Conservation (phyloP, 2,329 filamentous ascomycete species). For the Xylariaceae sp. region DNA sequence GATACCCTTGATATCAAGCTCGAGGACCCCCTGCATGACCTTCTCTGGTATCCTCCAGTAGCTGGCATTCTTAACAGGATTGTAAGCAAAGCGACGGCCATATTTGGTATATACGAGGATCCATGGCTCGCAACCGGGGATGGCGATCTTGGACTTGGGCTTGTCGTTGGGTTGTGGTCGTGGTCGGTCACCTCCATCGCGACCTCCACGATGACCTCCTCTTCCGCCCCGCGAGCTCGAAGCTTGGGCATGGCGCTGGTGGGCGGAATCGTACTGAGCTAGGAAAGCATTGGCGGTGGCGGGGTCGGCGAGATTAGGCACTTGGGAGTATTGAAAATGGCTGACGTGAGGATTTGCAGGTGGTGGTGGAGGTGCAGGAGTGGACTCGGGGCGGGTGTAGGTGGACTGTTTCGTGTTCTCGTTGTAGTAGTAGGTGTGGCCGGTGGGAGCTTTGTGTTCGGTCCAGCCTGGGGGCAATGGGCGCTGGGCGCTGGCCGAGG, state of each 20-base stretch:
- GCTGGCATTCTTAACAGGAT: conserved; percentile 78
- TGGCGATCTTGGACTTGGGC: conserved; percentile 72
- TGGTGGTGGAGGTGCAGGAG: conserved; percentile 9
- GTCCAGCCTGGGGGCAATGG: conserved; percentile 80
- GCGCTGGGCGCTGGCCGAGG: conserved; percentile 44
- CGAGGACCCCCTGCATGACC: conserved; percentile 71
- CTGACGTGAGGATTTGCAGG: conserved; percentile 32
- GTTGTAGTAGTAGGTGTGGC: conserved; percentile 88
- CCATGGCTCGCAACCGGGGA: conserved; percentile 84
- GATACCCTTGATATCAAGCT: conserved; percentile 69
- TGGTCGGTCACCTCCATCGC: conserved; percentile 55
- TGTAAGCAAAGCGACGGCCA: conserved; percentile 85
- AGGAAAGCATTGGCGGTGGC: conserved; percentile 58
- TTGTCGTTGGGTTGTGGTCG: conserved; percentile 70
- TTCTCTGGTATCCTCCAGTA: conserved; percentile 93
- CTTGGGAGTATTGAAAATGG: conserved; percentile 40
- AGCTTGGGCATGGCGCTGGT: conserved; percentile 34
- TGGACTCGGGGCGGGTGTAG: conserved; percentile 66
- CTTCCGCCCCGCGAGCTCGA: conserved; percentile 33
- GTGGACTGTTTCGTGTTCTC: conserved; percentile 78
- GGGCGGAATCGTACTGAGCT: conserved; percentile 45
- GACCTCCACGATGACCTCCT: conserved; percentile 43
- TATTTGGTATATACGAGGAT: conserved; percentile 89
- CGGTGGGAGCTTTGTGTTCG: conserved; percentile 86
- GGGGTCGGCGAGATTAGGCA: conserved; percentile 49